Conservation (phyloP, 1,139 yeast genomes). For the Schwanniomyces etchellsii region DNA sequence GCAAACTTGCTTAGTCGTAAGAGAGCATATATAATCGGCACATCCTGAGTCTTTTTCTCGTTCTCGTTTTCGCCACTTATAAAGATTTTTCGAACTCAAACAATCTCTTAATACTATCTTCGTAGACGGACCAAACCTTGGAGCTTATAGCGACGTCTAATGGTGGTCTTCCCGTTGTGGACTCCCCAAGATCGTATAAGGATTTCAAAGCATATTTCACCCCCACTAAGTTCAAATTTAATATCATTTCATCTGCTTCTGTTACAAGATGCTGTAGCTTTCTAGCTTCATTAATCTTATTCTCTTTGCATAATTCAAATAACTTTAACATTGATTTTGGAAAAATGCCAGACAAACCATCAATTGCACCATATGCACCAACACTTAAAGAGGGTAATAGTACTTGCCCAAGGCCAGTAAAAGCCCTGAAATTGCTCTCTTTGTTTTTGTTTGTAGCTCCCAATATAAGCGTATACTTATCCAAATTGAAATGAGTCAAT, state of each 20-base stretch:
- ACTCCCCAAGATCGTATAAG: conserved; percentile 14
- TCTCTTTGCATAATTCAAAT: conserved; percentile 19
- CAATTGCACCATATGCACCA: conserved; percentile 41
- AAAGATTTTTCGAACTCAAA: conserved; percentile 7
- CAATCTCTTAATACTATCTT: conserved; percentile 8
- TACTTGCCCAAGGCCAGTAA: conserved; percentile 45
- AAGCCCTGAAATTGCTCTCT: conserved; percentile 28
- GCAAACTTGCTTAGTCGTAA: too few relatives aligned
- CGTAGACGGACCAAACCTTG: conserved; percentile 8
- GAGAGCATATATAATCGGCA: too few relatives aligned
- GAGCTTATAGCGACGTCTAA: conserved; percentile 4
- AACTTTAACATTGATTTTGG: conserved; percentile 36
- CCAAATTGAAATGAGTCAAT: conserved; percentile 36
- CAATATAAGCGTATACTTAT: conserved; percentile 17
- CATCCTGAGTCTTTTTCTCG: too few relatives aligned
- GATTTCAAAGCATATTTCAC: conserved; percentile 31
- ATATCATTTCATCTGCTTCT: conserved; percentile 36
- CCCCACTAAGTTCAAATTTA: conserved; percentile 39
- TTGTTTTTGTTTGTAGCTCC: conserved; percentile 24
- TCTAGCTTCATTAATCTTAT: conserved; percentile 32
- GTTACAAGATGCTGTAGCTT: conserved; percentile 33
- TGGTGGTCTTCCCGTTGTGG: conserved; percentile 15
- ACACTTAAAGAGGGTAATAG: conserved; percentile 37
- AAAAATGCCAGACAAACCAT: conserved; percentile 39
- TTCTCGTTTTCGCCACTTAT: too few relatives aligned